Evolutionary conservation across 129 eudicot genomes (phyloP).

Genomic region (Calendula officinalis): DNA sequence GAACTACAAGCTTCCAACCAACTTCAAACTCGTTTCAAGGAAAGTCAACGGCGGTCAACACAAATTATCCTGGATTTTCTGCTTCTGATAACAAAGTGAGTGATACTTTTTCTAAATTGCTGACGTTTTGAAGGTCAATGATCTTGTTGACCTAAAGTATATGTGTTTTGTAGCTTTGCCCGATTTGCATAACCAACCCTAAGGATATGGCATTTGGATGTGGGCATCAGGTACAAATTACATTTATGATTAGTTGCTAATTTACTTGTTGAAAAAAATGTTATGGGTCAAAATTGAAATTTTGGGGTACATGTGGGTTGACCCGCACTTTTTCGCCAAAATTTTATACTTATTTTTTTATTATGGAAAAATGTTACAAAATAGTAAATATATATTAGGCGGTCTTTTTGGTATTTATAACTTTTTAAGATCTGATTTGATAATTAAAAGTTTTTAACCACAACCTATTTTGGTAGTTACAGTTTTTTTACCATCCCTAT

Average conservation of each 20-base stretch:
- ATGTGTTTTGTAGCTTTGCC: slow-evolving; percentile 56
- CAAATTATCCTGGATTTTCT: slow-evolving; percentile 36
- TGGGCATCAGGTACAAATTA: slow-evolving; percentile 76
- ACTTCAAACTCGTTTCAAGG: slow-evolving; percentile 40
- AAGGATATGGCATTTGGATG: slow-evolving; percentile 93
- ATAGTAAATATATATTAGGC: no score
- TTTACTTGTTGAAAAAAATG: not conserved
- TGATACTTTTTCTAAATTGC: not conserved
- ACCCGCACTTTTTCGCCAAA: no score
- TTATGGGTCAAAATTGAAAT: not conserved
- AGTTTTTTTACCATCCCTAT: no score
- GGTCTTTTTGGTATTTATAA: no score
- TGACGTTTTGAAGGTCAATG: not conserved
- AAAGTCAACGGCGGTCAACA: slow-evolving; percentile 22
- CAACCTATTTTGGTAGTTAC: no score
- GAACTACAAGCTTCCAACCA: slow-evolving; percentile 38
- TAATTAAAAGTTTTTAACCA: no score
- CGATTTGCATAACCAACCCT: slow-evolving; percentile 64
- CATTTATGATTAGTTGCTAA: not conserved
- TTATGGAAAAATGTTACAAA: no score
- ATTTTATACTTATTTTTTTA: no score
- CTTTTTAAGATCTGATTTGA: no score
- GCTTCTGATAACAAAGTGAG: slow-evolving; percentile 59
- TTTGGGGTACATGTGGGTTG: no score
- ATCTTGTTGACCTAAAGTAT: not conserved